Evolutionary conservation across 768 basidiomycete genomes (phyloP).

Genomic region (Suillus occidentalis): DNA sequence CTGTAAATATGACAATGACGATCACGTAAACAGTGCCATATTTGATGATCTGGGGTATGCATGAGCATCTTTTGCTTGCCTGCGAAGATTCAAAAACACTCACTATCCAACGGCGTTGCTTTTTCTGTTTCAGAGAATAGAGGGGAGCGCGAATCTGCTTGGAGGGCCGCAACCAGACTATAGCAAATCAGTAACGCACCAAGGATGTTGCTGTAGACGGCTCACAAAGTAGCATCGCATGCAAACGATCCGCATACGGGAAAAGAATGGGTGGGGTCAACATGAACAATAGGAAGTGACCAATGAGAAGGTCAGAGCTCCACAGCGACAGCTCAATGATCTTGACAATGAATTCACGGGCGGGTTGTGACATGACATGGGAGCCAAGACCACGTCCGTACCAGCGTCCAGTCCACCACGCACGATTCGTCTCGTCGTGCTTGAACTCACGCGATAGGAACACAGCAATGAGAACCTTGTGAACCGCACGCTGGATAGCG

Average conservation of each 20-base stretch:
- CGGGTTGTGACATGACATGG: constrained; percentile 96
- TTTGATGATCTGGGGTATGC: constrained; percentile 60
- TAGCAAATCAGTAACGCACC: constrained; percentile 17
- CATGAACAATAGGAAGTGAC: constrained; percentile 87
- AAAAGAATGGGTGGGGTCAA: constrained; percentile 85
- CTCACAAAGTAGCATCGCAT: constrained; percentile 90
- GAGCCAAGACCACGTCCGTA: constrained; percentile 90
- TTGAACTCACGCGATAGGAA: constrained; percentile 98
- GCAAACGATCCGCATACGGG: constrained; percentile 89
- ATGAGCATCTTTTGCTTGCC: constrained; percentile 13
- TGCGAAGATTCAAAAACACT: constrained; percentile 27
- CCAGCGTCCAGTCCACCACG: constrained; percentile 99
- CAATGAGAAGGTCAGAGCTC: constrained; percentile 90
- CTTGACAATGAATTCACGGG: constrained; percentile 96
- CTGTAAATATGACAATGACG: constrained; percentile 68
- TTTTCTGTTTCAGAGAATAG: constrained; percentile 86
- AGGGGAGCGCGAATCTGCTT: constrained; percentile 92
- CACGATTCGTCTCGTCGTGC: constrained; percentile 97
- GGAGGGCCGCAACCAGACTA: constrained; percentile 94
- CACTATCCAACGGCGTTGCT: constrained; percentile 89
- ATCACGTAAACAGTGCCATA: constrained; percentile 78
- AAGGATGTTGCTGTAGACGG: constrained; percentile 14
- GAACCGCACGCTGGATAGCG: constrained; percentile 86
- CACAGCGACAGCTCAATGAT: constrained; percentile 94
- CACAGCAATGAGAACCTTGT: constrained; percentile 92